phyloP scores from a whole-genome alignment of 1,139 yeast genomes.

The Suhomyces taliae region DNA sequence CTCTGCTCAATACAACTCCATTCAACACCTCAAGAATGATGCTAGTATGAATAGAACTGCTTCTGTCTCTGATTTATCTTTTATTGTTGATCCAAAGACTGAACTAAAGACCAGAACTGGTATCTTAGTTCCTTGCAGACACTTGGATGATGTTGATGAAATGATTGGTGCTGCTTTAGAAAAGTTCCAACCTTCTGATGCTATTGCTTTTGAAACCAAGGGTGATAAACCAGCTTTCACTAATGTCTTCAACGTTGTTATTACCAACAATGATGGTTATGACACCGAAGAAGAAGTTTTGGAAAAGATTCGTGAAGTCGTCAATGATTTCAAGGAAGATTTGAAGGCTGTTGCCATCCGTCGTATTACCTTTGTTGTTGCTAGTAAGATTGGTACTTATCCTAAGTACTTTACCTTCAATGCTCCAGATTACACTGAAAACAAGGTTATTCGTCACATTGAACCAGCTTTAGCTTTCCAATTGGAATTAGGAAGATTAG shows the following conservation, averaged over 20 bases:
- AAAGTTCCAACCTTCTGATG: slow-evolving; percentile 54
- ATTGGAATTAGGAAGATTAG: slow-evolving; percentile 88
- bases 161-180: slow-evolving; percentile 75
- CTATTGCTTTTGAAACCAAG: slow-evolving; percentile 39
- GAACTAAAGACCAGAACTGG: slow-evolving; percentile 73
- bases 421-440: slow-evolving; percentile 80
- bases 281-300: slow-evolving; percentile 69
- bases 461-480: slow-evolving; percentile 99
- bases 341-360: slow-evolving; percentile 72
- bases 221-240: slow-evolving; percentile 44
- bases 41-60: slow-evolving; percentile 74
- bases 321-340: slow-evolving; percentile 70
- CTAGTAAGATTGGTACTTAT: slow-evolving; percentile 78
- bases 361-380: slow-evolving; percentile 89
- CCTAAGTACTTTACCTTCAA: slow-evolving; percentile 96
- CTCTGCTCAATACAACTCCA: slow-evolving; percentile 66
- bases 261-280: slow-evolving; percentile 74
- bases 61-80: slow-evolving; percentile 89
- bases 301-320: slow-evolving; percentile 59
- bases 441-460: slow-evolving; percentile 92
- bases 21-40: slow-evolving; percentile 48
- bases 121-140: slow-evolving; percentile 77
- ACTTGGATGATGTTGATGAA: slow-evolving; percentile 88
- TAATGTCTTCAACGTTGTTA: slow-evolving; percentile 80
- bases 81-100: slow-evolving; percentile 66